phyloP scores from a whole-genome alignment of 2,329 filamentous ascomycete genomes.

The Penicillium janthinellum region DNA sequence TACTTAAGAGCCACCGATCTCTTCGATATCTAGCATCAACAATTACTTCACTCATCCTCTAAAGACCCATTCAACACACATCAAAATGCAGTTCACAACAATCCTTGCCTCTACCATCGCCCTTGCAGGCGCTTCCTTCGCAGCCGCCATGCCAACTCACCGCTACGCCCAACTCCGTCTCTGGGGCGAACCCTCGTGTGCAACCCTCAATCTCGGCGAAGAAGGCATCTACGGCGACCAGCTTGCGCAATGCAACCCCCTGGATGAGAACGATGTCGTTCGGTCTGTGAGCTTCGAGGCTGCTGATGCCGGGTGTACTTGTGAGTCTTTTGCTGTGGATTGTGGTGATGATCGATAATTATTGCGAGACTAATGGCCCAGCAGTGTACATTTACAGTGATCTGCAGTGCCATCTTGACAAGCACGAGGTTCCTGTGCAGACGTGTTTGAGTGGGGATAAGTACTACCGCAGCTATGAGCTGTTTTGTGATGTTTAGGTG shows the following conservation, averaged over 20 bases:
- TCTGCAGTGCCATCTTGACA: not conserved
- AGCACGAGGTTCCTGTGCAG: not conserved
- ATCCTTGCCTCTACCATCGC: not conserved
- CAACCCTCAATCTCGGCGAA: conserved; percentile 4
- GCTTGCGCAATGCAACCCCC: not conserved
- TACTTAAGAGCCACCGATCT: not conserved
- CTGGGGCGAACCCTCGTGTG: conserved; percentile 1
- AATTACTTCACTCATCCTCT: not conserved
- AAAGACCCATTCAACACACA: not conserved
- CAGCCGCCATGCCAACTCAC: not conserved
- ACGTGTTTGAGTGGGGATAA: not conserved
- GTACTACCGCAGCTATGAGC: conserved; percentile 1
- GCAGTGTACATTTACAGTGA: conserved; percentile 3
- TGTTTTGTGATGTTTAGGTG: conserved; percentile 1
- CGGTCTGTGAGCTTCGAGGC: conserved; percentile 5
- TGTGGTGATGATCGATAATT: not conserved
- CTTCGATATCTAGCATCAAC: not conserved
- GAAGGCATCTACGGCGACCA: conserved; percentile 8
- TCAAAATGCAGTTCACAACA: not conserved
- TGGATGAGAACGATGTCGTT: conserved; percentile 4
- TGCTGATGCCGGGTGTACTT: not conserved
- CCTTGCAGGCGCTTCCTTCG: not conserved
- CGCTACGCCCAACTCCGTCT: conserved; percentile 12
- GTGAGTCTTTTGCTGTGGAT: not conserved
- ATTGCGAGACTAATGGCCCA: not conserved